Evolutionary conservation across 257 asterid genomes (phyloP).

Genomic region (Nemophila menziesii): DNA sequence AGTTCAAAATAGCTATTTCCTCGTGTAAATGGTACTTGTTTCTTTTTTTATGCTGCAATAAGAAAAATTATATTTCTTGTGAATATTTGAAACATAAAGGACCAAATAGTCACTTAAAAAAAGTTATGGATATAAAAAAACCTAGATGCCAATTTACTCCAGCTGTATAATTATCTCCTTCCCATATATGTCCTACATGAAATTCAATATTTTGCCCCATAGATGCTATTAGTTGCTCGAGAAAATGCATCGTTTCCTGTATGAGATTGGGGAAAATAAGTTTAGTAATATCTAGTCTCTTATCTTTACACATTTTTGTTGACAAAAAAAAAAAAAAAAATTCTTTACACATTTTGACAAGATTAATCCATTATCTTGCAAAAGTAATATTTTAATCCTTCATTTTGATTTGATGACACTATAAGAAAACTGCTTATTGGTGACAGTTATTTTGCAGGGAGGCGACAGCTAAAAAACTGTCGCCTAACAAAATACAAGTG

Average conservation of each 20-base stretch:
- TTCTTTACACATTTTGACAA: too few relatives aligned
- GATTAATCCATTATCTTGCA: too few relatives aligned
- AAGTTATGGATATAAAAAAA: constrained; percentile 8
- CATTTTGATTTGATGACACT: too few relatives aligned
- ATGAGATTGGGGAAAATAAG: neutral
- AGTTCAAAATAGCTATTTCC: constrained; percentile 61
- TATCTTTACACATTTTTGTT: too few relatives aligned
- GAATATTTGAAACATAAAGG: neutral
- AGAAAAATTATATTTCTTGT: neutral
- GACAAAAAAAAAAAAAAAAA: too few relatives aligned
- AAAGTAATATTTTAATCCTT: too few relatives aligned
- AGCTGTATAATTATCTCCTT: constrained; percentile 35
- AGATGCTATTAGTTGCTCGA: constrained; percentile 36
- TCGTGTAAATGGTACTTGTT: constrained; percentile 59
- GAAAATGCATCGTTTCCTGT: constrained; percentile 51
- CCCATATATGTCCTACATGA: constrained; percentile 35
- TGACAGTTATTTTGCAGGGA: too few relatives aligned
- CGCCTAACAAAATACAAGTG: too few relatives aligned
- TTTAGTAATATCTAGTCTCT: too few relatives aligned
- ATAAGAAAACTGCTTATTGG: too few relatives aligned
- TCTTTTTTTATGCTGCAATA: constrained; percentile 59
- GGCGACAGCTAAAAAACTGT: too few relatives aligned
- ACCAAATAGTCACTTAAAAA: neutral
- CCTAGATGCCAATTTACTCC: constrained; percentile 72
- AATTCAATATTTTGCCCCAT: constrained; percentile 64